Base-by-base conservation (phyloP, 176 grass and related monocot genomes). In the Eremochloa ophiuroides region DNA sequence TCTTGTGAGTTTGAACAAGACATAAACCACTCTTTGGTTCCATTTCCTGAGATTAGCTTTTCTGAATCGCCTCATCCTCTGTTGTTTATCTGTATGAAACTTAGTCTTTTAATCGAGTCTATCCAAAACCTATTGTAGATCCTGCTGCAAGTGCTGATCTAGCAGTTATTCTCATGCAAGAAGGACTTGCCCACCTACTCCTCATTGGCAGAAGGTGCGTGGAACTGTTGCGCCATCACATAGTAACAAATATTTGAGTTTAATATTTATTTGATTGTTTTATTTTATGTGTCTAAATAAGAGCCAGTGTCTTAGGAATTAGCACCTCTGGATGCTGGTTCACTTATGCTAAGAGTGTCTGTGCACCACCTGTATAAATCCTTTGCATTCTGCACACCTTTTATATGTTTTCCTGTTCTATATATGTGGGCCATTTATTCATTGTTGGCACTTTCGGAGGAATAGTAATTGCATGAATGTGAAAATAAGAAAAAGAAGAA, bases 101-200 rank as follows among this genome's bases (percentile, higher is more conserved):
- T 10, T 25, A 50, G 1, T 23, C 2, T 77, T 66, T 75, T 65
- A 43, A 89, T 55, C 33, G 23, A 39, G 44, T 85, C 22, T 47
- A 71, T 50, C 50, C 73, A 20, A 80, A 80, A 84, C 16, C 44
- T 84, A 76, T 84, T 81, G 64, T 74, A 98, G 95, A 98, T 93
- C 95, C 95, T 85, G 23, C 92, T 80, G 90, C 90, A 66, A 95
- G 95, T 95, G 95, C 95, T 86, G 95, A 98, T 91, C 88, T 98
- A 62, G 90, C 92, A 75, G 92, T 98, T 84, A 89, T 95, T 91
- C 84, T 98, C 26, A 98, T 98, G 95, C 95, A 98, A 98, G 95
- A 98, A 88, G 95, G 95, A 67, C 90, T 98, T 55, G 92, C 95
- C 2, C 88, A 98, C 62, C 73, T 98, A 82, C 87, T 98, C 75